phyloP scores from a whole-genome alignment of 805 yeast genomes.

The Kodamaea sagamina region DNA sequence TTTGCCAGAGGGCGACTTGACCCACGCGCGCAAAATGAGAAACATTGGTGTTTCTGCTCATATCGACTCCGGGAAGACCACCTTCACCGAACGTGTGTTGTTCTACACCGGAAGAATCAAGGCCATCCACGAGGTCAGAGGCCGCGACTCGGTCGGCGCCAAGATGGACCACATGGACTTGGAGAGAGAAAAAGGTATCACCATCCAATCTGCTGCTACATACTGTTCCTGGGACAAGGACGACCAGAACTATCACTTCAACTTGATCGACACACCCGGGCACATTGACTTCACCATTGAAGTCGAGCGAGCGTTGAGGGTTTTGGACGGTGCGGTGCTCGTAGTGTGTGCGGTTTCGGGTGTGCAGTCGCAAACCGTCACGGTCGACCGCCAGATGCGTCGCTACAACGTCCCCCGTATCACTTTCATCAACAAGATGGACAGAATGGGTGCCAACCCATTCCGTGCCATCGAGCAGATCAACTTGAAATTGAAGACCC shows the following conservation, averaged over 20 bases:
- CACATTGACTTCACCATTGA: conserved; percentile 98
- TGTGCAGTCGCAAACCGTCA: conserved; percentile 97
- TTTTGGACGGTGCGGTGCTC: conserved; percentile 95
- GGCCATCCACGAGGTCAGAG: conserved; percentile 95
- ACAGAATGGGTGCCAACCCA: conserved; percentile 98
- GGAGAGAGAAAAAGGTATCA: conserved; percentile 97
- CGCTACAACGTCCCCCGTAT: conserved; percentile 96
- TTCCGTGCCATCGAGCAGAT: conserved; percentile 93
- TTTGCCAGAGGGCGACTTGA: conserved; percentile 53
- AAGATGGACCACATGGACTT: conserved; percentile 99
- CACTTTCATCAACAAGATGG: conserved; percentile 97
- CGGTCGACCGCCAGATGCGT: conserved; percentile 98
- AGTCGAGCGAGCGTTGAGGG: conserved; percentile 98
- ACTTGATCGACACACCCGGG: conserved; percentile 97
- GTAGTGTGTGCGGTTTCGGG: conserved; percentile 99
- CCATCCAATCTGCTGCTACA: conserved; percentile 98
- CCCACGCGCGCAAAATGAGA: conserved; percentile 63
- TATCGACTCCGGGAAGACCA: conserved; percentile 97
- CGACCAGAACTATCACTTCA: conserved; percentile 72
- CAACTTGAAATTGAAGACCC: conserved; percentile 80
- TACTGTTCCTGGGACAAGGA: conserved; percentile 94
- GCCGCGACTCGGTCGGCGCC: conserved; percentile 97
- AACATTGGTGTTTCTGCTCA: conserved; percentile 98
- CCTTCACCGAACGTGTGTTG: conserved; percentile 95
- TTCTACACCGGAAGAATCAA: conserved; percentile 96